phyloP scores from a whole-genome alignment of 306 rosid species.

The Oemleria cerasiformis region DNA sequence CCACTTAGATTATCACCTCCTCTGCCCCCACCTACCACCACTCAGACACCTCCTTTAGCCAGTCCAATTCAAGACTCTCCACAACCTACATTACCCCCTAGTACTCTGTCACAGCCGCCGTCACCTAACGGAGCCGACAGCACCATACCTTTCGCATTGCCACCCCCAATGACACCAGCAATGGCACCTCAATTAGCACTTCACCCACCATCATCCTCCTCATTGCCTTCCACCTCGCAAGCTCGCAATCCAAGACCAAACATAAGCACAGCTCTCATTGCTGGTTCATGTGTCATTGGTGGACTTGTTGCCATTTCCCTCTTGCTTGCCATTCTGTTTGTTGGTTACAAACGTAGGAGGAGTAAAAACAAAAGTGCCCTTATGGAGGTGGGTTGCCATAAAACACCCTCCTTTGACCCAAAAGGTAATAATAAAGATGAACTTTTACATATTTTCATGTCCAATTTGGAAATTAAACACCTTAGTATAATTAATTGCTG shows the following conservation, averaged over 20 bases:
- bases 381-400: background rate
- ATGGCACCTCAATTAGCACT: constrained; percentile 2
- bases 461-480: too few relatives aligned
- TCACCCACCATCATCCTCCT: constrained; percentile 19
- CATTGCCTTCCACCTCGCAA: constrained; percentile 34
- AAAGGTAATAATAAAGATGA: constrained; percentile 30
- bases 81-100: background rate
- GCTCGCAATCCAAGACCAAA: constrained; percentile 23
- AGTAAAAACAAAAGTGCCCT: constrained; percentile 17
- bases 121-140: background rate
- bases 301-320: constrained; percentile 21
- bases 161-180: constrained; percentile 6
- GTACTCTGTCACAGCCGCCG: constrained; percentile 4
- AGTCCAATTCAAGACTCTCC: background rate
- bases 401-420: constrained; percentile 14
- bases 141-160: background rate
- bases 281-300: constrained; percentile 28
- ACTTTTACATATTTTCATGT: background rate
- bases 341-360: constrained; percentile 17
- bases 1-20: constrained; percentile 11
- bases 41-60: constrained; percentile 1
- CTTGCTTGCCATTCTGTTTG: constrained; percentile 20
- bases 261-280: constrained; percentile 21
- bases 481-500: too few relatives aligned
- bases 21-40: background rate